Evolutionary conservation across 805 yeast genomes (phyloP).

Genomic region (Candida parachauliodes): DNA sequence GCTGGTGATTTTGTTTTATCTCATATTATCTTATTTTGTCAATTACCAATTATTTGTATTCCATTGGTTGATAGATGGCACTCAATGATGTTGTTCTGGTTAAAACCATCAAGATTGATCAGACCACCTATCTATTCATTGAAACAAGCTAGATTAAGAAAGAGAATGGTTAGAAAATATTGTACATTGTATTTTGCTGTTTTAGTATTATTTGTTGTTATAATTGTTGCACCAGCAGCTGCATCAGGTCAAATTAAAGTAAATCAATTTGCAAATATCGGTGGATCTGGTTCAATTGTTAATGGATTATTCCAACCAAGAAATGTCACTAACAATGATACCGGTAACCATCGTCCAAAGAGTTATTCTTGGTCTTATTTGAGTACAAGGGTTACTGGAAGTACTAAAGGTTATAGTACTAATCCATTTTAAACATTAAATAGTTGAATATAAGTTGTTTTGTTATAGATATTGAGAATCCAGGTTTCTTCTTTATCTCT

Average conservation of each 20-base stretch:
- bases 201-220: slow-evolving; percentile 63
- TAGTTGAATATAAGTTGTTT: slow-evolving; percentile 3
- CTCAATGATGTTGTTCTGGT: slow-evolving; percentile 97
- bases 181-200: slow-evolving; percentile 73
- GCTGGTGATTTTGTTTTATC: slow-evolving; percentile 96
- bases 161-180: slow-evolving; percentile 96
- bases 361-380: slow-evolving; percentile 39
- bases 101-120: slow-evolving; percentile 92
- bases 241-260: slow-evolving; percentile 57
- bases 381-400: slow-evolving; percentile 38
- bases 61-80: slow-evolving; percentile 97
- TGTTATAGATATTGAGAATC: slow-evolving; percentile 3
- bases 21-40: slow-evolving; percentile 81
- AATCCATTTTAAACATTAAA: slow-evolving; percentile 31
- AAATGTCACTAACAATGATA: slow-evolving; percentile 76
- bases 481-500: too few relatives aligned
- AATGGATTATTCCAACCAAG: slow-evolving; percentile 89
- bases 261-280: slow-evolving; percentile 22
- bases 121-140: slow-evolving; percentile 97
- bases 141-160: slow-evolving; percentile 93
- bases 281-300: slow-evolving; percentile 32
- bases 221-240: slow-evolving; percentile 89
- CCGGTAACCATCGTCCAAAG: slow-evolving; percentile 39
- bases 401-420: slow-evolving; percentile 53
- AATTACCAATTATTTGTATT: slow-evolving; percentile 78